phyloP scores from a whole-genome alignment of 345 rosid species.

The Melastoma malabathricum region DNA sequence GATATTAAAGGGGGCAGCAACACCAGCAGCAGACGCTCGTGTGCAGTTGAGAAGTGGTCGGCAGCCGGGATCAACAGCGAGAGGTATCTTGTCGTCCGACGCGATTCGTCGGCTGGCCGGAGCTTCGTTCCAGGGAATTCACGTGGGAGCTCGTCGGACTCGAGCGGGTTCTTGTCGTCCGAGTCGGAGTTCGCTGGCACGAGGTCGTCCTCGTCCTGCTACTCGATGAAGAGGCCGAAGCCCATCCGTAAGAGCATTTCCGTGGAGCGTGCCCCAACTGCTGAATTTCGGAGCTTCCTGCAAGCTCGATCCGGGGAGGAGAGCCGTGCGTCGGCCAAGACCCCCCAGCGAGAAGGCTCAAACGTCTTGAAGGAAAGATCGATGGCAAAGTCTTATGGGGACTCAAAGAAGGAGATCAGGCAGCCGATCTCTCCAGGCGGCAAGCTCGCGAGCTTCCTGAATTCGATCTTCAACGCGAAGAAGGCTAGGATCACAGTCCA shows the following conservation, averaged over 20 bases:
- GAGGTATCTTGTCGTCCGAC: conserved; percentile 1
- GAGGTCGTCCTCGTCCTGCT: conserved; percentile 12
- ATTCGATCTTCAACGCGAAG: conserved; percentile 62
- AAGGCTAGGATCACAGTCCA: conserved; percentile 26
- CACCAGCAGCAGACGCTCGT: conserved; percentile 11
- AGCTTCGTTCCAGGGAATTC: conserved; percentile 20
- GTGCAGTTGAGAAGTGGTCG: conserved; percentile 38
- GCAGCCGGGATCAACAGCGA: conserved; percentile 10
- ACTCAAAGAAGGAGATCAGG: conserved; percentile 56
- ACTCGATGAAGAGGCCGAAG: conserved; percentile 29
- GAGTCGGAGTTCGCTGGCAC: conserved; percentile 54
- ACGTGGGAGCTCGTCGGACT: conserved; percentile 60
- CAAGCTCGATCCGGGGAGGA: conserved; percentile 11
- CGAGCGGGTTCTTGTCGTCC: conserved; percentile 71
- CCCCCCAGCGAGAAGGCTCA: conserved; percentile 18
- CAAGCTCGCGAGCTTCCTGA: conserved; percentile 61
- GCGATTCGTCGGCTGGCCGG: not conserved
- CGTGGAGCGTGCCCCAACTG: not conserved
- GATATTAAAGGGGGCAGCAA: conserved; percentile 6
- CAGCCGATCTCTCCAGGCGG: conserved; percentile 90
- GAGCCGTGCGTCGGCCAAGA: conserved; percentile 1
- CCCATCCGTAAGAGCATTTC: conserved; percentile 41
- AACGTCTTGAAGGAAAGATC: conserved; percentile 58
- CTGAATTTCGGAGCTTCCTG: not conserved
- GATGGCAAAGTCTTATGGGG: conserved; percentile 77